These are phyloP conservation scores for Grosmannia serpens DNA, from an alignment of 2,329 filamentous ascomycete species.

Conservation along the genomic window DNA sequence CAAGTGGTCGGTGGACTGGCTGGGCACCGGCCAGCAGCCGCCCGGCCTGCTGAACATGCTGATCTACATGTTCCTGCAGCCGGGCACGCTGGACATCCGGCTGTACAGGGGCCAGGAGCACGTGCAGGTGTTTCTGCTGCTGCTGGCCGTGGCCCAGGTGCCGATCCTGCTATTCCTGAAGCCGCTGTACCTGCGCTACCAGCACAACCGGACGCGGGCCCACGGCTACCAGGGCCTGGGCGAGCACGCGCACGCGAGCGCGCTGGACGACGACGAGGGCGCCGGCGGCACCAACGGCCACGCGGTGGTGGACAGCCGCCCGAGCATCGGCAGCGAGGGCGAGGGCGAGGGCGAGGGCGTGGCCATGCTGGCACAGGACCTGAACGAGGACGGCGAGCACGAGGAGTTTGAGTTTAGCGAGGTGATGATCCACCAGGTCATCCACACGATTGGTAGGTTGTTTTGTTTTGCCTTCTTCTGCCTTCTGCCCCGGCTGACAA, in stretches of 20 bases:
- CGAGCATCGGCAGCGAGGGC: conserved; percentile 43
- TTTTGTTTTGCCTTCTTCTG: neutral
- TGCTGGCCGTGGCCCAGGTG: conserved; percentile 77
- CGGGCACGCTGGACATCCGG: conserved; percentile 59
- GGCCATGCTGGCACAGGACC: conserved; percentile 80
- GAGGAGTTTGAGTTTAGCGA: conserved; percentile 97
- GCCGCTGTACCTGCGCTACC: conserved; percentile 86
- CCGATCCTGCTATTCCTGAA: conserved; percentile 89
- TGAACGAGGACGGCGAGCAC: conserved; percentile 57
- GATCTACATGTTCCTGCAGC: conserved; percentile 97
- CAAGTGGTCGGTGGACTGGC: conserved; percentile 94
- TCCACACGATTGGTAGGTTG: conserved; percentile 85
- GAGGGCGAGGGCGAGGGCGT: conserved; percentile 69
- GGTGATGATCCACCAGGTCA: conserved; percentile 97
- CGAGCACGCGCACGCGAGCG: conserved; percentile 74
- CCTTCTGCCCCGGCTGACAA: conserved; percentile 18
- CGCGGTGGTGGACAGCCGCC: conserved; percentile 28
- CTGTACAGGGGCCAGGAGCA: conserved; percentile 67
- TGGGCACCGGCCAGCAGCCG: conserved; percentile 50
- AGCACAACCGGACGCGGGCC: conserved; percentile 80
- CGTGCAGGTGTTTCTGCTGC: conserved; percentile 67
- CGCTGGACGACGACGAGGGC: conserved; percentile 77
- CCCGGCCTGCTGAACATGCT: conserved; percentile 96
- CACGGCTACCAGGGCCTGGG: conserved; percentile 89
- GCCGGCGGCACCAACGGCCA: conserved; percentile 22